Evolutionary conservation across 2,329 filamentous ascomycete genomes (phyloP), one percentile per base, ranked within the genome.

Genomic region (Teratosphaeriaceae sp.): DNA sequence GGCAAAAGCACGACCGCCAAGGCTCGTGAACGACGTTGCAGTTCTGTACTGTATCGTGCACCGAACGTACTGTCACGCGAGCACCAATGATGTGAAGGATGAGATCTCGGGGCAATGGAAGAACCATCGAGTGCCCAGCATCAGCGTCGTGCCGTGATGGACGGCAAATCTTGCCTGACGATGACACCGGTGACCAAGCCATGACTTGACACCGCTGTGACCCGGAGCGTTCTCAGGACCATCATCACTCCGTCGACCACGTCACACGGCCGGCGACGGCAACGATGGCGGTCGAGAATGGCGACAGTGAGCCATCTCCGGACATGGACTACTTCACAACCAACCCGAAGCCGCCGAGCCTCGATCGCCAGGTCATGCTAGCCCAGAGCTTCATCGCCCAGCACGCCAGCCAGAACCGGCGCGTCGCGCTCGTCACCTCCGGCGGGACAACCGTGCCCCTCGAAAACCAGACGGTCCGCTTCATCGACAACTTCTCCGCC

Each of bases 401-500:
- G 44, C 90, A 98, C 68, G 77, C 80, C 19, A 72, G 77, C 36
- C 74, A 76, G 2, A 71, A 74, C 48, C 78, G 84, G 19, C 80
- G 86, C 22, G 81, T 97, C 3, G 92, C 92, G 5, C 78, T 98
- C 37, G 81, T 97, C 51, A 97, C 92, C 1, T 97, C 90, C 0
- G 92, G 92, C 43, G 92, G 92, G 46, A 98, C 92, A 8, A 97
- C 90, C 0, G 92, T 97, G 3, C 89, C 89, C 0, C 73, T 96
- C 1, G 90, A 98, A 69, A 85, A 85, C 60, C 87, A 97, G 61
- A 97, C 90, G 2, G 90, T 98, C 40, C 82, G 87, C 47, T 97
- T 95, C 71, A 96, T 98, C 65, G 92, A 98, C 76, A 98, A 97
- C 68, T 97, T 98, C 73, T 90, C 82, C 51, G 92, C 90, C 21